A percentile compares a stretch with the other conserved stretches of the same genome.
Conservation (phyloP, 371 early-diverging fungal species). For the Lichtheimia hyalospora region DNA sequence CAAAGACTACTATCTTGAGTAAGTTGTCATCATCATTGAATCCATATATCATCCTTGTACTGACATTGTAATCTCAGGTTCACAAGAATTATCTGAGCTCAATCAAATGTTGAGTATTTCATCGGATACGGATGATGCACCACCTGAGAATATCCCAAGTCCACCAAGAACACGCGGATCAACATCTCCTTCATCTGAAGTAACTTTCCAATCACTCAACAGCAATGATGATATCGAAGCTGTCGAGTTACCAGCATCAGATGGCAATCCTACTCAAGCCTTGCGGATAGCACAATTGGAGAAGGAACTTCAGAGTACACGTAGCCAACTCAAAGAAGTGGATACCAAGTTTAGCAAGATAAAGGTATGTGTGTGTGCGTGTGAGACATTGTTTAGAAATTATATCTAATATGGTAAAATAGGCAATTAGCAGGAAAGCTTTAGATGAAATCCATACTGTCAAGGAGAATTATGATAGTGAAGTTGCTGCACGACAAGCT, state of each 20-base stretch:
- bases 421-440: constrained; percentile 49
- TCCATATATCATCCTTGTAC: background rate
- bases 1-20: constrained; percentile 9
- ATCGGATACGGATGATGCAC: background rate
- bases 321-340: constrained; percentile 29
- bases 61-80: constrained; percentile 2
- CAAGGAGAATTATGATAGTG: constrained; percentile 42
- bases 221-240: constrained; percentile 12
- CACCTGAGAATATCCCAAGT: constrained; percentile 15
- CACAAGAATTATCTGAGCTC: constrained; percentile 18
- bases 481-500: constrained; percentile 36
- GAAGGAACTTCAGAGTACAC: constrained; percentile 28
- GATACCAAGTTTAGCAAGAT: constrained; percentile 44
- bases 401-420: background rate
- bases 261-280: background rate
- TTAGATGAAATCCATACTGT: constrained; percentile 46
- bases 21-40: constrained; percentile 1
- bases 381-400: background rate
- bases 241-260: constrained; percentile 1
- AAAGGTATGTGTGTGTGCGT: constrained; percentile 23
- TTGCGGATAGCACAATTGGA: constrained; percentile 11
- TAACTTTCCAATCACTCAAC: constrained; percentile 14
- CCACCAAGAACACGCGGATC: constrained; percentile 16
- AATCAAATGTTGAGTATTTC: constrained; percentile 24
- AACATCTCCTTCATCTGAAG: constrained; percentile 13